phyloP scores from a whole-genome alignment of 73 alveolate genomes.

The Blepharisma japonicum region DNA sequence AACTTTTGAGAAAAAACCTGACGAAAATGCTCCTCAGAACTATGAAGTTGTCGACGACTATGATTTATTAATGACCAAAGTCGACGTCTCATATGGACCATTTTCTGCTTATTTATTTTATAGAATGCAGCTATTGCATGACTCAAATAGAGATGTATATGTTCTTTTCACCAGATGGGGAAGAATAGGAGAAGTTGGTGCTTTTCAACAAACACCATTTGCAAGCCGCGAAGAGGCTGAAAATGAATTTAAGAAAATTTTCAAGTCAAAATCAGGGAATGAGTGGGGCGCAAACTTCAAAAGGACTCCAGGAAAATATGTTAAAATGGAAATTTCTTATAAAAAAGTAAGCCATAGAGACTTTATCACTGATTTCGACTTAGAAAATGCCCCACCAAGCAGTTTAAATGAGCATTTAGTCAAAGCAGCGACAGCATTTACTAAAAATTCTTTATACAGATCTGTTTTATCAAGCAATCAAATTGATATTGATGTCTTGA shows the following conservation, averaged over 20 bases:
- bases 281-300: slow-evolving; percentile 73
- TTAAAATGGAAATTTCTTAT: slow-evolving; percentile 51
- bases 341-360: slow-evolving; percentile 47
- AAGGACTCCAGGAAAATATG: slow-evolving; percentile 53
- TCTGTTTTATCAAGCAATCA: slow-evolving; percentile 50
- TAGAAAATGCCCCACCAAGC: slow-evolving; percentile 44
- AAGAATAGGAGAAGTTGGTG: slow-evolving; percentile 94
- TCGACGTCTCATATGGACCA: slow-evolving; percentile 87
- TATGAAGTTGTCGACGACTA: slow-evolving; percentile 54
- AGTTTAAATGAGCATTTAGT: slow-evolving; percentile 33
- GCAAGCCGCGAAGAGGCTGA: slow-evolving; percentile 68
- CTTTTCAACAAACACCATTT: slow-evolving; percentile 91
- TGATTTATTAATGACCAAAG: slow-evolving; percentile 88
- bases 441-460: slow-evolving; percentile 51
- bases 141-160: slow-evolving; percentile 82
- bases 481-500: slow-evolving; percentile 54
- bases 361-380: slow-evolving; percentile 50
- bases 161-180: slow-evolving; percentile 96
- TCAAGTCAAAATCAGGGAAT: slow-evolving; percentile 83
- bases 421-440: slow-evolving; percentile 42
- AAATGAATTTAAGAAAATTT: slow-evolving; percentile 81
- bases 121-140: slow-evolving; percentile 91
- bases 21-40: neutral
- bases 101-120: slow-evolving; percentile 94
- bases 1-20: slow-evolving; percentile 24